A percentile compares a stretch with the other conserved stretches of the same genome.
Conservation (phyloP, 78 protist genomes). For the Dictyostelium capitatum region DNA sequence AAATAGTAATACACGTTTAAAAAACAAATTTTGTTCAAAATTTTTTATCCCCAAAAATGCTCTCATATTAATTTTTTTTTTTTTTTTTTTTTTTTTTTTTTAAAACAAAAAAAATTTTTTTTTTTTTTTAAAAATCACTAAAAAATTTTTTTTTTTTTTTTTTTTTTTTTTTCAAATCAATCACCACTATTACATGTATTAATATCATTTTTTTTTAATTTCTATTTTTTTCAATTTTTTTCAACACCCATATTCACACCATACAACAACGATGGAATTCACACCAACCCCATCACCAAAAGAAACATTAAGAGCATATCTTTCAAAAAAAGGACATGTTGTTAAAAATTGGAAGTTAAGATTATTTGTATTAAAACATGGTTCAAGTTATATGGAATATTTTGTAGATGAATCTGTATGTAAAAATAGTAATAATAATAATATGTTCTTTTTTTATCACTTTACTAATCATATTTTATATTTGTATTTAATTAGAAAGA, state of each 20-base stretch:
- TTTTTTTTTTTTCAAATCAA: too few relatives aligned
- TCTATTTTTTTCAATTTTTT: too few relatives aligned
- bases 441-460: not conserved
- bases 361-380: slow-evolving; percentile 68
- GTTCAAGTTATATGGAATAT: slow-evolving; percentile 60
- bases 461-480: not conserved
- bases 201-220: too few relatives aligned
- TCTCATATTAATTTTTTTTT: too few relatives aligned
- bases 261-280: not conserved
- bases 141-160: too few relatives aligned
- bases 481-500: slow-evolving; percentile 34
- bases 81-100: too few relatives aligned
- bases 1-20: too few relatives aligned
- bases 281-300: not conserved
- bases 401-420: slow-evolving; percentile 75
- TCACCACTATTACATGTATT: not conserved
- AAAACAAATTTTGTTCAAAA: too few relatives aligned
- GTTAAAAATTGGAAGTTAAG: slow-evolving; percentile 79
- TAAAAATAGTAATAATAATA: not conserved
- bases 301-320: slow-evolving; percentile 41
- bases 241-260: too few relatives aligned
- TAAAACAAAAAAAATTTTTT: too few relatives aligned
- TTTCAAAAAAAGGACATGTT: slow-evolving; percentile 81
- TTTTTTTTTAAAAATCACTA: too few relatives aligned
- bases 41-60: too few relatives aligned